These are phyloP conservation scores for Murraya paniculata DNA, from an alignment of 345 rosid species.

Conservation along the genomic window DNA sequence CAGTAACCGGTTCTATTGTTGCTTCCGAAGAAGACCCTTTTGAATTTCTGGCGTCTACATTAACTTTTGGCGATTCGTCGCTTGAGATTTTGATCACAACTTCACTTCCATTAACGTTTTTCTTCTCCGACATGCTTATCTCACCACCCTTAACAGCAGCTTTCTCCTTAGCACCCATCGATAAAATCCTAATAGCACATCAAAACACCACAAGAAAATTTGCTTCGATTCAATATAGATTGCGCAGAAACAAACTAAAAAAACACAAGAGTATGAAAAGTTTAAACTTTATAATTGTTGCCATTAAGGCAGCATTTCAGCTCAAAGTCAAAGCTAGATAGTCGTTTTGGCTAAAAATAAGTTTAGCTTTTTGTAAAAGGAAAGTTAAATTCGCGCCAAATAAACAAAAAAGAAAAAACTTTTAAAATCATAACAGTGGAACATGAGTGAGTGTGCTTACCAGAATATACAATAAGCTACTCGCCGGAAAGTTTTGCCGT, in stretches of 20 bases:
- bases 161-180: conserved; percentile 24
- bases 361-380: background rate
- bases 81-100: conserved; percentile 52
- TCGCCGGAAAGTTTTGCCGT: background rate
- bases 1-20: conserved; percentile 17
- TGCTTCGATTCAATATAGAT: too few species aligned
- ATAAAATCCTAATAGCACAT: conserved; percentile 6
- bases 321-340: background rate
- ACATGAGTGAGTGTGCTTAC: background rate
- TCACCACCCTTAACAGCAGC: conserved; percentile 16
- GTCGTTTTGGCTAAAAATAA: background rate
- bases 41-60: background rate
- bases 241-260: too few species aligned
- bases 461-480: background rate
- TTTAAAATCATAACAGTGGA: background rate
- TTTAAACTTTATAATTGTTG: too few species aligned
- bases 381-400: conserved; percentile 6
- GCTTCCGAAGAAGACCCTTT: conserved; percentile 35
- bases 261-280: too few species aligned
- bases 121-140: conserved; percentile 43
- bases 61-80: conserved; percentile 29
- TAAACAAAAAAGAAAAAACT: background rate
- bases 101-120: conserved; percentile 34
- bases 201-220: background rate
- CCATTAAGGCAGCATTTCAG: background rate